A percentile compares a stretch with the other conserved stretches of the same genome.
phyloP scores from a whole-genome alignment of 106 monocot species.

The Dioscorea alata region DNA sequence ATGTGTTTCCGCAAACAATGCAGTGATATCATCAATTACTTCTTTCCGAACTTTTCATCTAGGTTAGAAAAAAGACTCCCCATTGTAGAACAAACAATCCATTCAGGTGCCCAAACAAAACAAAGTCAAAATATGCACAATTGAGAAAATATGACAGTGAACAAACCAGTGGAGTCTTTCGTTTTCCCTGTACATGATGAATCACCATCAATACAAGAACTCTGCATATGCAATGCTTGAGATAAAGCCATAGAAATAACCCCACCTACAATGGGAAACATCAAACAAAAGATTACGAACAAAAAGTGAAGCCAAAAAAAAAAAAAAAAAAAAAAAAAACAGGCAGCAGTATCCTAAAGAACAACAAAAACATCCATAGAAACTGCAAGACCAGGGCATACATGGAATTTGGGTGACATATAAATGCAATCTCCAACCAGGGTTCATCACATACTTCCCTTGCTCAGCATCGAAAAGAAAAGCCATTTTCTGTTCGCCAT shows the following conservation, averaged over 20 bases:
- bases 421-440: slow-evolving; percentile 68
- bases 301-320: neutral
- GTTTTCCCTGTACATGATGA: neutral
- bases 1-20: neutral
- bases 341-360: neutral
- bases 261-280: slow-evolving; percentile 15
- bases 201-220: neutral
- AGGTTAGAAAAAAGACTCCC: too few relatives aligned
- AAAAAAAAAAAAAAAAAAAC: neutral
- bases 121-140: too few relatives aligned
- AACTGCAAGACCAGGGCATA: slow-evolving; percentile 9
- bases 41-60: neutral
- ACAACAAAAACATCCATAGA: neutral
- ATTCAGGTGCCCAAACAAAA: too few relatives aligned
- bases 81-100: too few relatives aligned
- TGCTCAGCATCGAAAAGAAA: slow-evolving; percentile 30
- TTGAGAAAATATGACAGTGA: too few relatives aligned
- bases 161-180: too few relatives aligned
- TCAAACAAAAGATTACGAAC: neutral
- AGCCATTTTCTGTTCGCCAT: slow-evolving; percentile 5
- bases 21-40: neutral
- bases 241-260: slow-evolving; percentile 1
- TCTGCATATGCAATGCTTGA: neutral
- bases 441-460: slow-evolving; percentile 43
- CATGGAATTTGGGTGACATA: slow-evolving; percentile 82